These are phyloP conservation scores for Hippophae gyantsensis DNA, from an alignment of 306 rosid species.

Conservation along the genomic window DNA sequence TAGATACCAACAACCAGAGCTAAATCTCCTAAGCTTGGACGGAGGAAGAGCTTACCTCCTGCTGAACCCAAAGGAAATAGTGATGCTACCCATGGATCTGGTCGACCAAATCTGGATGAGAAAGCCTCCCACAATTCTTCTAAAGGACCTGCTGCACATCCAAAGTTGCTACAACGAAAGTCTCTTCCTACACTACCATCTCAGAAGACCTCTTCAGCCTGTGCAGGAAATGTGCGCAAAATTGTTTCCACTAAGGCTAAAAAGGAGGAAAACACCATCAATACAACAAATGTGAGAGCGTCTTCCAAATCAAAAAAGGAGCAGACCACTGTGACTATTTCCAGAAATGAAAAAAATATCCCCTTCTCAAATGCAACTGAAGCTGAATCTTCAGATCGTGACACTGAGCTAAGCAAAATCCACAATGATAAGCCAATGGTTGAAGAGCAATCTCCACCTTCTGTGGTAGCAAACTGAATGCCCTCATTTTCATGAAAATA, in stretches of 20 bases:
- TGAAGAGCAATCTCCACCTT: slow-evolving; percentile 43
- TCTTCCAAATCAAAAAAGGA: slow-evolving; percentile 31
- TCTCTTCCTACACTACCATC: slow-evolving; percentile 83
- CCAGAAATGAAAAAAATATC: slow-evolving; percentile 25
- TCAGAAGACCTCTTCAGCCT: slow-evolving; percentile 48
- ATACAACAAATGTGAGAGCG: no score
- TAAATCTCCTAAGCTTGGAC: slow-evolving; percentile 97
- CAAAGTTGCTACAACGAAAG: slow-evolving; percentile 71
- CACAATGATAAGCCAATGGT: slow-evolving; percentile 28
- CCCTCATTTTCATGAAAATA: slow-evolving; percentile 35
- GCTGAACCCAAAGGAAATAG: slow-evolving; percentile 43
- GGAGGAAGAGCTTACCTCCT: slow-evolving; percentile 51
- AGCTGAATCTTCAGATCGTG: slow-evolving; percentile 25
- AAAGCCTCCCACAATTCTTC: slow-evolving; percentile 40
- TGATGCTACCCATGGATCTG: slow-evolving; percentile 17
- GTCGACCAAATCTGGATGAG: slow-evolving; percentile 64
- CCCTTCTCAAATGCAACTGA: slow-evolving; percentile 17
- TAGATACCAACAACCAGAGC: slow-evolving; percentile 98
- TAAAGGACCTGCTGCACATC: slow-evolving; percentile 39
- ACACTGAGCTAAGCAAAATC: slow-evolving; percentile 28
- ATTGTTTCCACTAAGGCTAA: no score
- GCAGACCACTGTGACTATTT: no score
- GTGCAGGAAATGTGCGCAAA: slow-evolving; percentile 30
- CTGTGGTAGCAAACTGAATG: slow-evolving; percentile 18
- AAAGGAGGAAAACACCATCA: no score